Evolutionary conservation across 1,139 yeast genomes (phyloP).

Genomic region (Maudiozyma humilis): DNA sequence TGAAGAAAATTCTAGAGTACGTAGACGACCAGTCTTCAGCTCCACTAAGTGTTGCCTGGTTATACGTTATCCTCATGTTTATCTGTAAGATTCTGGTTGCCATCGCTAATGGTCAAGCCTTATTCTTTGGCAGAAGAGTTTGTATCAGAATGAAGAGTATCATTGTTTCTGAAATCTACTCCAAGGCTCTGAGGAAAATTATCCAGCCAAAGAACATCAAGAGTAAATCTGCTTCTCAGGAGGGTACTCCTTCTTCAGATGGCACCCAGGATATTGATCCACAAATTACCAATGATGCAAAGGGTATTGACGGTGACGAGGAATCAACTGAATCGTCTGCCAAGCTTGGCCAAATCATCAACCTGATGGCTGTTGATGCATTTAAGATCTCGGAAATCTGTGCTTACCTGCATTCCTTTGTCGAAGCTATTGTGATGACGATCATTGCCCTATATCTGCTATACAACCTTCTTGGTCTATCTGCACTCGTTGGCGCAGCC

Average conservation of each 20-base stretch:
- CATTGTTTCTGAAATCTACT: slow-evolving; percentile 82
- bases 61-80: slow-evolving; percentile 71
- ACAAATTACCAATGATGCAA: slow-evolving; percentile 21
- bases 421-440: slow-evolving; percentile 65
- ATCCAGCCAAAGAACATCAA: slow-evolving; percentile 31
- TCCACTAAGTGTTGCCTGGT: slow-evolving; percentile 79
- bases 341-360: slow-evolving; percentile 85
- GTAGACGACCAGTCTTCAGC: slow-evolving; percentile 62
- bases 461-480: slow-evolving; percentile 72
- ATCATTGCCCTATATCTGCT: slow-evolving; percentile 57
- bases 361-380: slow-evolving; percentile 93
- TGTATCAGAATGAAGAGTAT: slow-evolving; percentile 87
- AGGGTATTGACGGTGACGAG: slow-evolving; percentile 32
- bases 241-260: slow-evolving; percentile 27
- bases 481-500: slow-evolving; percentile 75
- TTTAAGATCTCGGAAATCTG: slow-evolving; percentile 87
- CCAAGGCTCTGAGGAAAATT: slow-evolving; percentile 82
- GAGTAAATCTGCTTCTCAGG: not conserved
- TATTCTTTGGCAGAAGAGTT: slow-evolving; percentile 84
- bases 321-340: slow-evolving; percentile 40
- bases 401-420: slow-evolving; percentile 78
- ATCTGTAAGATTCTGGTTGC: slow-evolving; percentile 54
- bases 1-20: slow-evolving; percentile 72
- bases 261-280: slow-evolving; percentile 22
- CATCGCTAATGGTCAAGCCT: slow-evolving; percentile 65